Conservation (phyloP, 495 filamentous ascomycete species). For the Penicillium pulvis region DNA sequence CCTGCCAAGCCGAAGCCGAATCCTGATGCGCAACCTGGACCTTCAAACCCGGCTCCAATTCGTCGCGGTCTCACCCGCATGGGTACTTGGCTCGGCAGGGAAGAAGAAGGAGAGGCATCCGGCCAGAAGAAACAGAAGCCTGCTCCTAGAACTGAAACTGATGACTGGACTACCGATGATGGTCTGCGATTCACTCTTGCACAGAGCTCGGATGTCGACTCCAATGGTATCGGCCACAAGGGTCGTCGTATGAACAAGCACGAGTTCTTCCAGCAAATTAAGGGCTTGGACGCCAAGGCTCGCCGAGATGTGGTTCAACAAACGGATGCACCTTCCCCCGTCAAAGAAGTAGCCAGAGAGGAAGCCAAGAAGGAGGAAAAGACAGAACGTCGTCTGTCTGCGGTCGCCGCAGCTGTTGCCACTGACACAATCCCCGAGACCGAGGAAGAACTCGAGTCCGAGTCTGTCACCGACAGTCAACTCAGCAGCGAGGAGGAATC, state of each 20-base stretch:
- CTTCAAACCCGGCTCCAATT: constrained; percentile 35
- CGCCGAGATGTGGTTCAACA: constrained; percentile 71
- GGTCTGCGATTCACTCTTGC: constrained; percentile 85
- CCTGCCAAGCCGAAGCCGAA: constrained; percentile 18
- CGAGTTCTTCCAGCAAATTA: constrained; percentile 86
- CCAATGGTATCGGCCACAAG: constrained; percentile 39
- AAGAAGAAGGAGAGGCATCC: constrained; percentile 49
- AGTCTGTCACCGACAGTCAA: constrained; percentile 35
- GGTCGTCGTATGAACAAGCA: constrained; percentile 85
- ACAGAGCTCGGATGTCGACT: constrained; percentile 33
- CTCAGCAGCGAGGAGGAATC: constrained; percentile 31
- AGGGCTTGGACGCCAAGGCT: constrained; percentile 74
- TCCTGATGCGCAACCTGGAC: constrained; percentile 25
- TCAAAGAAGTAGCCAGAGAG: constrained; percentile 57
- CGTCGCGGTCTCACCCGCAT: constrained; percentile 57
- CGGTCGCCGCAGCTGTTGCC: constrained; percentile 19
- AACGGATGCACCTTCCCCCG: constrained; percentile 61
- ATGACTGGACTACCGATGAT: constrained; percentile 68
- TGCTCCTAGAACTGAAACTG: constrained; percentile 27
- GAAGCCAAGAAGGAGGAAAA: constrained; percentile 36
- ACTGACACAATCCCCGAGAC: constrained; percentile 22
- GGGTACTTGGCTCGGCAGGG: constrained; percentile 64
- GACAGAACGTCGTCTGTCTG: constrained; percentile 31
- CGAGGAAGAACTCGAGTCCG: constrained; percentile 29
- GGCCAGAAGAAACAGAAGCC: constrained; percentile 35